Evolutionary conservation across 2,329 filamentous ascomycete genomes (phyloP), one percentile per base, ranked within the genome.

Genomic region (Penicillium sclerotiorum): DNA sequence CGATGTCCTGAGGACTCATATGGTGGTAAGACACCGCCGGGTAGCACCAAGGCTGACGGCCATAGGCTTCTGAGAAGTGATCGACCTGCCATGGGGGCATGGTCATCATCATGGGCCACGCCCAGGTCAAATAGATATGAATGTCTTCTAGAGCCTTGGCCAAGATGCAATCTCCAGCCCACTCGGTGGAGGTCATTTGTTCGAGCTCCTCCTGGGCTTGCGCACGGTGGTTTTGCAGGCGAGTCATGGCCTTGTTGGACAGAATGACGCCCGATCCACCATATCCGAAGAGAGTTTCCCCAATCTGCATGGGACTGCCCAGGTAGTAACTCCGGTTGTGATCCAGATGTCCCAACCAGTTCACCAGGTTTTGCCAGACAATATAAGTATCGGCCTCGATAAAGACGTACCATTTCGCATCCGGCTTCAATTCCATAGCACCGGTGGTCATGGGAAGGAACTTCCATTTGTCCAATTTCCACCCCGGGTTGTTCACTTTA

Each of bases 361-460:
- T 65, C 13, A 81, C 56, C 38, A 83, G 55, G 42, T 79, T 79
- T 30, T 71, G 66, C 71, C 80, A 80, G 18, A 81, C 63, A 13
- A 83, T 63, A 55, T 80, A 83, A 0, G 80, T 82, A 57, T 84
- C 81, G 1, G 77, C 74, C 54, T 83, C 80, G 18, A 81, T 72
- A 60, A 84, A 84, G 45, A 81, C 67, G 52, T 77, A 84, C 81
- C 80, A 84, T 43, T 77, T 77, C 37, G 76, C 75, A 11, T 78
- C 62, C 0, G 78, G 78, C 22, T 55, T 59, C 41, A 69, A 59
- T 30, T 65, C 63, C 32, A 73, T 65, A 0, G 78, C 73, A 45
- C 74, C 71, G 43, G 80, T 74, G 8, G 80, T 73, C 68, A 81
- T 75, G 4, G 79, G 79, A 11, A 82, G 63, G 49, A 80, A 78